phyloP scores from a whole-genome alignment of 805 yeast genomes.

The Pichia thaimueangensis region DNA sequence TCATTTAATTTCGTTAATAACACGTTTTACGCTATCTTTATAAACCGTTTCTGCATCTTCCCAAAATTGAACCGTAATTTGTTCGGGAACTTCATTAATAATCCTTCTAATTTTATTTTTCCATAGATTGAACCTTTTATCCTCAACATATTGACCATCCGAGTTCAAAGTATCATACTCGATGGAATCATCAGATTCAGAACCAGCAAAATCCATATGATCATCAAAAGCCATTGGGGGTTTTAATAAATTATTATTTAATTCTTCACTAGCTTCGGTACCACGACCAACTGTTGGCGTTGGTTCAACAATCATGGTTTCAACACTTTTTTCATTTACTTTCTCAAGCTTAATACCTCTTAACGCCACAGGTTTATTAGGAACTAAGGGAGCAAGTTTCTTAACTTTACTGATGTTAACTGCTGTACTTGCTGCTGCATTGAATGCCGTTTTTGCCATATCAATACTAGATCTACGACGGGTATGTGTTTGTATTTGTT shows the following conservation, averaged over 20 bases:
- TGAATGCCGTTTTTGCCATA: conserved; percentile 2
- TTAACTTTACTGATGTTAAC: conserved; percentile 4
- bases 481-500: background rate
- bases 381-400: conserved; percentile 35
- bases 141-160: conserved; percentile 18
- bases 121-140: conserved; percentile 53
- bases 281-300: background rate
- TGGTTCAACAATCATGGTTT: no score
- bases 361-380: conserved; percentile 39
- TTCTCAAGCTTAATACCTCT: conserved; percentile 5
- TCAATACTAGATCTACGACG: conserved; percentile 4
- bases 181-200: background rate
- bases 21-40: conserved; percentile 26
- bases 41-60: conserved; percentile 35
- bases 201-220: background rate
- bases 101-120: conserved; percentile 42
- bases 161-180: background rate
- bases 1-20: conserved; percentile 9
- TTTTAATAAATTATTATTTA: background rate
- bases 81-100: conserved; percentile 33
- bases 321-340: background rate
- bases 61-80: conserved; percentile 38
- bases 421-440: conserved; percentile 1
- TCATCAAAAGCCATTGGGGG: background rate
- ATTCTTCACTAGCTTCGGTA: background rate